Evolutionary conservation across 352 stramenopile genomes (phyloP).

Genomic region (Thalassiosira exigua): DNA sequence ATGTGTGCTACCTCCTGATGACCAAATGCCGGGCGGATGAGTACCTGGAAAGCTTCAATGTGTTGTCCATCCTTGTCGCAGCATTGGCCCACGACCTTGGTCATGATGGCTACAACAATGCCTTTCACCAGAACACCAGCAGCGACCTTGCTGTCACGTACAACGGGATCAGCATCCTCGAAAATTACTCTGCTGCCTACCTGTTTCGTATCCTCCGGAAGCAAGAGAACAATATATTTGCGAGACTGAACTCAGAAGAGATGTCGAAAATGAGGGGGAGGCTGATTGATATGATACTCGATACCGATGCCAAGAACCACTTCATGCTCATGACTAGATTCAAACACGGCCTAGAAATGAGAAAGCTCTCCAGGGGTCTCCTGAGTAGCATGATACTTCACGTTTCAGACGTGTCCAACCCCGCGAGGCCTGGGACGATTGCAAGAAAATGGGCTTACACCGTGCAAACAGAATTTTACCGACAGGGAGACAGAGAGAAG

Average conservation of each 20-base stretch:
- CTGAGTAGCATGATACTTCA: constrained; percentile 77
- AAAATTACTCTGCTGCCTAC: constrained; percentile 83
- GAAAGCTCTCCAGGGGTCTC: constrained; percentile 52
- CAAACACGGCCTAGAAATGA: constrained; percentile 60
- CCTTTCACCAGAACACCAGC: constrained; percentile 88
- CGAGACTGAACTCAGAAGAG: constrained; percentile 55
- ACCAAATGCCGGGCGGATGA: constrained; percentile 61
- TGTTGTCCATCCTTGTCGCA: constrained; percentile 88
- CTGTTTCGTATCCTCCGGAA: constrained; percentile 65
- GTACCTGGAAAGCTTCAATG: constrained; percentile 74
- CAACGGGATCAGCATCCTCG: constrained; percentile 92
- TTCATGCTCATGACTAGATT: constrained; percentile 72
- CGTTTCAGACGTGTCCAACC: constrained; percentile 94
- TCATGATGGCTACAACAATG: constrained; percentile 92
- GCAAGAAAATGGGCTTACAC: constrained; percentile 93
- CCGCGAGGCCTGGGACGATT: constrained; percentile 88
- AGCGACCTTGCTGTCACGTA: constrained; percentile 91
- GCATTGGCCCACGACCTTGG: constrained; percentile 91
- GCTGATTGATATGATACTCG: constrained; percentile 77
- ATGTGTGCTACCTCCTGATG: constrained; percentile 77
- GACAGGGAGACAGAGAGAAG: constrained; percentile 95
- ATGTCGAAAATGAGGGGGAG: constrained; percentile 62
- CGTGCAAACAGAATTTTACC: constrained; percentile 94
- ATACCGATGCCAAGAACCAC: constrained; percentile 82
- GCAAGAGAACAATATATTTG: constrained; percentile 68